These are phyloP conservation scores for Aureobasidium sp. DNA, from an alignment of 2,329 filamentous ascomycete species.

Conservation along the genomic window DNA sequence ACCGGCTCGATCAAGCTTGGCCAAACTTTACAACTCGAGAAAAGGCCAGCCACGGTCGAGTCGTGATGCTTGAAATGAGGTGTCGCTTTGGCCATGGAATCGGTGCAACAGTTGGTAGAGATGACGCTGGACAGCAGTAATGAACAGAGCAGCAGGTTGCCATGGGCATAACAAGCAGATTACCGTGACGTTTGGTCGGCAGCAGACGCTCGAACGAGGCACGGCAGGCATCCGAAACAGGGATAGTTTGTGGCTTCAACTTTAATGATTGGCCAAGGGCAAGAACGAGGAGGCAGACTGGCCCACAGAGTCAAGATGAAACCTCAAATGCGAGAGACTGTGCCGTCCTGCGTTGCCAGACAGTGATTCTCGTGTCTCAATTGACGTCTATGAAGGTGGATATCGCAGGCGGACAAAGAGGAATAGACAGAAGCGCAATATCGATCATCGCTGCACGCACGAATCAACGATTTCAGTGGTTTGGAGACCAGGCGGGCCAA, in stretches of 20 bases:
- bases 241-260: background rate
- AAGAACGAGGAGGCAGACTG: background rate
- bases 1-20: background rate
- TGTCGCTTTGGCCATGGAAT: background rate
- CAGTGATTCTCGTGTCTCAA: background rate
- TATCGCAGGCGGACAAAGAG: background rate
- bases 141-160: background rate
- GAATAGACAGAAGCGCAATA: background rate
- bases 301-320: background rate
- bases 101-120: background rate
- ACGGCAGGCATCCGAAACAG: background rate
- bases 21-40: background rate
- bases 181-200: constrained; percentile 6
- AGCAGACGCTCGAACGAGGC: background rate
- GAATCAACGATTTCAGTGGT: background rate
- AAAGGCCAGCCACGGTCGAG: background rate
- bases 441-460: constrained; percentile 1
- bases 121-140: background rate
- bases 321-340: background rate
- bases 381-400: background rate
- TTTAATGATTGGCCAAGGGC: constrained; percentile 4
- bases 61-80: background rate
- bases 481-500: background rate
- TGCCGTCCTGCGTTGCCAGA: background rate
- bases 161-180: background rate